phyloP scores from a whole-genome alignment of 192 early-diverging fungal genomes.

The Gamsiella multidivaricata region DNA sequence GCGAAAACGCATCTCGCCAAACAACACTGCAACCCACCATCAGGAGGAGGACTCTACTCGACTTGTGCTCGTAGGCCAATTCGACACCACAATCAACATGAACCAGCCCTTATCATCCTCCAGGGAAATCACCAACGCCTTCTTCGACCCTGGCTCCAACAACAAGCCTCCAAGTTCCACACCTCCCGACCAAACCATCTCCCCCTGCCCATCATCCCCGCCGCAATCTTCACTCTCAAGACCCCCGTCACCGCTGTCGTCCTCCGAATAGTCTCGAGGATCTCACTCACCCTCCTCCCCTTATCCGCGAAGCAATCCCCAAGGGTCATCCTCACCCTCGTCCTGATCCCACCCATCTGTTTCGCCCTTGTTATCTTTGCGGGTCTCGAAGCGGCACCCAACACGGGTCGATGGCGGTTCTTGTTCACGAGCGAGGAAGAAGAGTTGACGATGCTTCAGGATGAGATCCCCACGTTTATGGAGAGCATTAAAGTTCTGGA shows the following conservation, averaged over 20 bases:
- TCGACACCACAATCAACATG: no score
- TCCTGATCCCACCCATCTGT: constrained; percentile 46
- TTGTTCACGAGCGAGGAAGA: constrained; percentile 62
- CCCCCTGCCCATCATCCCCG: constrained; percentile 28
- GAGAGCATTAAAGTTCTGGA: constrained; percentile 23
- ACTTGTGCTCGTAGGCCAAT: no score
- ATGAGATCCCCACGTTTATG: constrained; percentile 30
- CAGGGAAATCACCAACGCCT: no score
- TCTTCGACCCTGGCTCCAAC: no score
- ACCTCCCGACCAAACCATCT: constrained; percentile 25
- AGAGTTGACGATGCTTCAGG: constrained; percentile 54
- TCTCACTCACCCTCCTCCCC: constrained; percentile 42
- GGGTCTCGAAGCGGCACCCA: constrained; percentile 61
- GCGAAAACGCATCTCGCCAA: no score
- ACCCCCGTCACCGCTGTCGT: constrained; percentile 43
- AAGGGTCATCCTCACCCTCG: constrained; percentile 41
- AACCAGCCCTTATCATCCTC: no score
- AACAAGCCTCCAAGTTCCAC: no score
- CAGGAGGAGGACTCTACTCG: no score
- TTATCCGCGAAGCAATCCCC: constrained; percentile 43
- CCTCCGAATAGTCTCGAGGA: constrained; percentile 41
- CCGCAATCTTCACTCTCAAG: constrained; percentile 42
- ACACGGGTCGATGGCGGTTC: constrained; percentile 64
- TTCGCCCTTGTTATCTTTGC: constrained; percentile 51
- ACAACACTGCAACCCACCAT: no score